A percentile compares a stretch with the other conserved stretches of the same genome.
Evolutionary conservation across 169 alveolate species (phyloP).

Genomic region (Plasmodium reichenowi): DNA sequence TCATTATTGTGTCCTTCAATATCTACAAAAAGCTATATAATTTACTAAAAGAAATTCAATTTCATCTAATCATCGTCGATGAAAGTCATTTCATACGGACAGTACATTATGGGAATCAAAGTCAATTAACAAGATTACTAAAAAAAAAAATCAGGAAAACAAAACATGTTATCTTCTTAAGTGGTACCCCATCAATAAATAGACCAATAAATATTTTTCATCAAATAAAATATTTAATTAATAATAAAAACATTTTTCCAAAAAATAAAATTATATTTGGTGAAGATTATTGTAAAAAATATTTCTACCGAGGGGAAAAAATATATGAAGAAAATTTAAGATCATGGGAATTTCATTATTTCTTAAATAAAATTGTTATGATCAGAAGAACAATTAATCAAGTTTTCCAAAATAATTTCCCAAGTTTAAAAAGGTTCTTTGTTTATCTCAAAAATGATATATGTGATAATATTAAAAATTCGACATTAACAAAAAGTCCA

Average conservation of each 20-base stretch:
- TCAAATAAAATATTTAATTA: slow-evolving; percentile 52
- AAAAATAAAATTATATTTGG: slow-evolving; percentile 52
- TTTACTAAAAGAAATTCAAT: slow-evolving; percentile 16
- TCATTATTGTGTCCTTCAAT: slow-evolving; percentile 36
- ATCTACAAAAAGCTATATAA: slow-evolving; percentile 35
- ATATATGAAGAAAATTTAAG: slow-evolving; percentile 66
- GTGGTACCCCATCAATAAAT: slow-evolving; percentile 66
- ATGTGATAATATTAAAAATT: background rate
- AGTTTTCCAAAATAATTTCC: slow-evolving; percentile 25
- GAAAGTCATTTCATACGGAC: slow-evolving; percentile 57
- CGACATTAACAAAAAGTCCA: background rate
- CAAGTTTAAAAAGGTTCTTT: slow-evolving; percentile 33
- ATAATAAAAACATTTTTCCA: slow-evolving; percentile 31
- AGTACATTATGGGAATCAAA: slow-evolving; percentile 57
- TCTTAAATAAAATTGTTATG: slow-evolving; percentile 62
- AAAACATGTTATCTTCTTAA: slow-evolving; percentile 31
- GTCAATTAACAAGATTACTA: slow-evolving; percentile 40
- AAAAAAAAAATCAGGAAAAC: slow-evolving; percentile 27
- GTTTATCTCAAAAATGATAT: slow-evolving; percentile 20
- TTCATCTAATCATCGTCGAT: slow-evolving; percentile 48
- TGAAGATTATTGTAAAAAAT: slow-evolving; percentile 70
- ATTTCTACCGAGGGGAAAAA: slow-evolving; percentile 45
- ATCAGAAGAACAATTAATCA: slow-evolving; percentile 37
- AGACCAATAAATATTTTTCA: slow-evolving; percentile 68
- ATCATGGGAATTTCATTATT: slow-evolving; percentile 54